Evolutionary conservation across 345 rosid genomes (phyloP).

Genomic region (Citrus unshiu): DNA sequence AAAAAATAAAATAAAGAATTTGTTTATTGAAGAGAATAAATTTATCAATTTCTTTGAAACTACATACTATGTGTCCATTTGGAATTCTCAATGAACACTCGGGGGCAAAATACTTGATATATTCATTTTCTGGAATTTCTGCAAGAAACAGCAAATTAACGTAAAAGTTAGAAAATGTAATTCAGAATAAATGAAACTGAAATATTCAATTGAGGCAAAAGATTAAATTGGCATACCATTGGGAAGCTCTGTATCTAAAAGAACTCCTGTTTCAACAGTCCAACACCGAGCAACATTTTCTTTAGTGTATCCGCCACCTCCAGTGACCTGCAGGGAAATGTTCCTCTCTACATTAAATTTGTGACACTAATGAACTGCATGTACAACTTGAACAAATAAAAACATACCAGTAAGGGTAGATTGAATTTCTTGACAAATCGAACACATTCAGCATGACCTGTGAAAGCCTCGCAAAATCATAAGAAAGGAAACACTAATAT

Average conservation of each 20-base stretch:
- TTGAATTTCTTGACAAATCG: slow-evolving; percentile 92
- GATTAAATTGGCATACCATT: slow-evolving; percentile 44
- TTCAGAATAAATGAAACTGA: background rate
- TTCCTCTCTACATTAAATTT: background rate
- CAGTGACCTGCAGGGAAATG: slow-evolving; percentile 66
- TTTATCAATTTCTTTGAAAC: background rate
- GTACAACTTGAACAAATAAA: slow-evolving; percentile 11
- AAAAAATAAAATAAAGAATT: background rate
- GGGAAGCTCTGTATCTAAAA: slow-evolving; percentile 86
- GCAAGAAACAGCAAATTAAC: slow-evolving; percentile 23
- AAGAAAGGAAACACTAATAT: background rate
- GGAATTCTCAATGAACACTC: slow-evolving; percentile 84
- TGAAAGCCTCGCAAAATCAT: slow-evolving; percentile 12
- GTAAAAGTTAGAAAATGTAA: background rate
- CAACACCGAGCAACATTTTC: slow-evolving; percentile 99
- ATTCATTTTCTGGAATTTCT: slow-evolving; percentile 94
- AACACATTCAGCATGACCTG: slow-evolving; percentile 98
- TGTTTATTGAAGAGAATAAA: background rate
- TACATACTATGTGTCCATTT: slow-evolving; percentile 71
- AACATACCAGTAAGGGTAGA: slow-evolving; percentile 75
- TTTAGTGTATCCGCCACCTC: slow-evolving; percentile 98
- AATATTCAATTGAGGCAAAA: background rate
- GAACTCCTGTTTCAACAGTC: slow-evolving; percentile 94
- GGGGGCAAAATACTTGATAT: slow-evolving; percentile 83
- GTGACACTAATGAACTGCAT: background rate